Evolutionary conservation across 2,329 filamentous ascomycete species (phyloP).

Genomic region (Cladosporium austrohemisphaericum): DNA sequence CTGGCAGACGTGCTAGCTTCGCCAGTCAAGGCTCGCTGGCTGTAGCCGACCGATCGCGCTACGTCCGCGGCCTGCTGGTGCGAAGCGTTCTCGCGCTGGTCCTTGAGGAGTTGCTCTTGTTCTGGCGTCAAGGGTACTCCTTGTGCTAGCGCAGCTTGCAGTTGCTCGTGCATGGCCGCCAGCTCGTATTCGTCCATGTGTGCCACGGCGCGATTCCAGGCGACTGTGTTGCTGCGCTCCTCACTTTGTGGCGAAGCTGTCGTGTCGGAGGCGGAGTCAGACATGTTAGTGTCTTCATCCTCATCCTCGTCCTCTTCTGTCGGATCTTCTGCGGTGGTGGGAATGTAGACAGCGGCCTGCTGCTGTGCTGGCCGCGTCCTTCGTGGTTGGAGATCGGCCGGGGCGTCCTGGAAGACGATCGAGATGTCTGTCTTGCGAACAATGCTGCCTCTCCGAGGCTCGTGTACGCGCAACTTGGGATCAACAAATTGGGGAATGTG

Average conservation of each 20-base stretch:
- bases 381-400: conserved; percentile 20
- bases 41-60: conserved; percentile 5
- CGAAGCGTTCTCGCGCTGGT: conserved; percentile 26
- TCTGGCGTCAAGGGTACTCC: conserved; percentile 32
- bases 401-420: conserved; percentile 29
- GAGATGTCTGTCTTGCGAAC: conserved; percentile 33
- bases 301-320: conserved; percentile 20
- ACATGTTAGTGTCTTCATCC: conserved; percentile 19
- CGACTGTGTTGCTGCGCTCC: conserved; percentile 21
- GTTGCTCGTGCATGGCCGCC: conserved; percentile 28
- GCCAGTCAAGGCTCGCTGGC: conserved; percentile 5
- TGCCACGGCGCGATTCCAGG: conserved; percentile 23
- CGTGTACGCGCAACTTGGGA: conserved; percentile 21
- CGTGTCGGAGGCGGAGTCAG: conserved; percentile 10
- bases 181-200: conserved; percentile 27
- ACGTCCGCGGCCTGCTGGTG: conserved; percentile 1
- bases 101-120: conserved; percentile 35
- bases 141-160: conserved; percentile 30
- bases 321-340: conserved; percentile 17
- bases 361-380: conserved; percentile 14
- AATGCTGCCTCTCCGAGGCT: conserved; percentile 27
- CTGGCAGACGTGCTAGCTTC: conserved; percentile 10
- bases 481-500: conserved; percentile 61
- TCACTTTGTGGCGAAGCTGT: conserved; percentile 9
- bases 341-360: conserved; percentile 9